Conservation (phyloP, 495 filamentous ascomycete species). For the Penicillium chermesinum region DNA sequence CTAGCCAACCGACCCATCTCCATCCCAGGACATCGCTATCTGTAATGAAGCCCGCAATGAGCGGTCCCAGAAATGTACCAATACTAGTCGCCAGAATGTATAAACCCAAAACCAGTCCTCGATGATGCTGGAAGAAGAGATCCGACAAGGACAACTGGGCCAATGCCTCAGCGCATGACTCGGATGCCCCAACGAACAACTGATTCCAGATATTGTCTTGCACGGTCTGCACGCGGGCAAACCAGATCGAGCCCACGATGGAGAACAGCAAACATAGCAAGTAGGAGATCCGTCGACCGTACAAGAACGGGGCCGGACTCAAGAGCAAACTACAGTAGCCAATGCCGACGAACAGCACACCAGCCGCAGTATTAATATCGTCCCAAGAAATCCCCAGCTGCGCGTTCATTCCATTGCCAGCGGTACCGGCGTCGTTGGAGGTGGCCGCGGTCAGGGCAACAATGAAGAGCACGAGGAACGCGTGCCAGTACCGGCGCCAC, state of each 20-base stretch:
- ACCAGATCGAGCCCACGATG: constrained; percentile 21
- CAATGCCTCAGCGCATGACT: constrained; percentile 25
- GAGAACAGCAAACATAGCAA: constrained; percentile 20
- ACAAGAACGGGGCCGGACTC: constrained; percentile 20
- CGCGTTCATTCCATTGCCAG: constrained; percentile 20
- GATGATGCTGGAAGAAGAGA: constrained; percentile 25
- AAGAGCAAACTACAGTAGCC: constrained; percentile 20
- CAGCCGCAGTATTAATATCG: constrained; percentile 21
- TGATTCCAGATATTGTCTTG: constrained; percentile 25
- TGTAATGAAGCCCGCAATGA: constrained; percentile 25
- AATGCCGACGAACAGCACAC: constrained; percentile 23
- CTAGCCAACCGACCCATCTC: constrained; percentile 31
- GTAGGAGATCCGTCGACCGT: constrained; percentile 22
- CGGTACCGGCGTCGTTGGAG: constrained; percentile 25
- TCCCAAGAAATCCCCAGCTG: constrained; percentile 20
- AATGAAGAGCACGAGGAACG: constrained; percentile 18
- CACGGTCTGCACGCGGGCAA: constrained; percentile 12
- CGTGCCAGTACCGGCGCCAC: constrained; percentile 36
- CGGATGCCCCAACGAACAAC: constrained; percentile 25
- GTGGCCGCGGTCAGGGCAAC: constrained; percentile 25
- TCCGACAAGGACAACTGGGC: constrained; percentile 26
- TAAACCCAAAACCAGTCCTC: constrained; percentile 20
- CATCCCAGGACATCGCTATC: constrained; percentile 18
- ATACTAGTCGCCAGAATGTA: constrained; percentile 28
- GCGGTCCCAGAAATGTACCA: constrained; percentile 29